These are phyloP conservation scores for Thamnidium elegans DNA, from an alignment of 192 early-diverging fungal species.

Conservation along the genomic window DNA sequence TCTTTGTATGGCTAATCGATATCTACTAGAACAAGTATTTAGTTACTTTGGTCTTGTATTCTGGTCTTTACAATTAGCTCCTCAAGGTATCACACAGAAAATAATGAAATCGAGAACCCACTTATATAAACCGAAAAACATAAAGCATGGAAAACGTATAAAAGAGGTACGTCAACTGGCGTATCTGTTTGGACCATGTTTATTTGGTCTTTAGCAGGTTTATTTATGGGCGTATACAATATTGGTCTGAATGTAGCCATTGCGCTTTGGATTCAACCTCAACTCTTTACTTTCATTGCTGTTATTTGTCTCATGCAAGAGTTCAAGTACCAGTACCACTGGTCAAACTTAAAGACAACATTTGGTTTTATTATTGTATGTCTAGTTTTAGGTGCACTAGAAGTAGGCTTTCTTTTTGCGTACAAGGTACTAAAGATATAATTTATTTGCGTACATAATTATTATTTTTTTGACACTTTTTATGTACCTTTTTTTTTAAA, in stretches of 20 bases:
- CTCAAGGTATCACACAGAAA: constrained; percentile 31
- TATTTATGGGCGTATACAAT: constrained; percentile 42
- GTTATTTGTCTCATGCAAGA: constrained; percentile 38
- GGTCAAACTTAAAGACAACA: not conserved
- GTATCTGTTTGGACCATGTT: constrained; percentile 40
- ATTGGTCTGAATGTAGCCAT: constrained; percentile 42
- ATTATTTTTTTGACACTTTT: not conserved
- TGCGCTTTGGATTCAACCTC: constrained; percentile 45
- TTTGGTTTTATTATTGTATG: not conserved
- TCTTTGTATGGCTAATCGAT: constrained; percentile 1
- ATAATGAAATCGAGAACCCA: not conserved
- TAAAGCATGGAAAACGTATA: constrained; percentile 38
- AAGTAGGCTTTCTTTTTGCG: constrained; percentile 26
- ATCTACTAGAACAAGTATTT: constrained; percentile 21
- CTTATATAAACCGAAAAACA: not conserved
- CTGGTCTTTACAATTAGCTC: constrained; percentile 51
- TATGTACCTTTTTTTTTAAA: constrained; percentile 1
- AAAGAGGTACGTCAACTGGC: constrained; percentile 36
- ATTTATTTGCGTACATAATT: not conserved
- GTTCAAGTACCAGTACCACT: constrained; percentile 33
- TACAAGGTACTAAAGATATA: constrained; percentile 7
- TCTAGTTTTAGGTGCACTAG: constrained; percentile 17
- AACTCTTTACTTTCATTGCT: constrained; percentile 43
- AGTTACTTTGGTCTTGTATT: constrained; percentile 41
- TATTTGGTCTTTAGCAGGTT: constrained; percentile 37